A percentile compares a stretch with the other conserved stretches of the same genome.
Conservation (phyloP, 805 yeast species). For the Tetrapisispora taiwanensis region DNA sequence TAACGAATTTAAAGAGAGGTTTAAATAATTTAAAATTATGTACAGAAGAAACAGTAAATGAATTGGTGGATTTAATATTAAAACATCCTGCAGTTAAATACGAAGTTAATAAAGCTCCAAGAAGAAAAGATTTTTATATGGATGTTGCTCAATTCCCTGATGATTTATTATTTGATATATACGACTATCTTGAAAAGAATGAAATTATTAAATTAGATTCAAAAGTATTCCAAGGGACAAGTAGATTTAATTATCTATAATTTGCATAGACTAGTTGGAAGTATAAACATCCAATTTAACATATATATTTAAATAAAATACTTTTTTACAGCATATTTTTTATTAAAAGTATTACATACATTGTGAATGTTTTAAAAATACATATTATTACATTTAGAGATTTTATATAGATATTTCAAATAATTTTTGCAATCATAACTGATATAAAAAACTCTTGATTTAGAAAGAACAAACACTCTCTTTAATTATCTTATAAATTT, state of each 20-base stretch:
- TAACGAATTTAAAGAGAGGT: not conserved
- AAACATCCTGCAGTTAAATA: constrained; percentile 18
- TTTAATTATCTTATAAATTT: not conserved
- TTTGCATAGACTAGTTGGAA: not conserved
- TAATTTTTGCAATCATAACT: no score
- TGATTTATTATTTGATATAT: constrained; percentile 8
- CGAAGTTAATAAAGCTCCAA: constrained; percentile 14
- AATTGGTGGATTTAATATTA: constrained; percentile 17
- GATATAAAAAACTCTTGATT: no score
- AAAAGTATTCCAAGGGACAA: not conserved
- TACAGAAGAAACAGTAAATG: constrained; percentile 17
- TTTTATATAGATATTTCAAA: no score
- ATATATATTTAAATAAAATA: not conserved
- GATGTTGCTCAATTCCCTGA: constrained; percentile 20
- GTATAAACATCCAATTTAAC: no score
- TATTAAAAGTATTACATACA: not conserved
- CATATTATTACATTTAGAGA: not conserved
- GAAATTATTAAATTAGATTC: not conserved
- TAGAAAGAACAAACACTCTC: not conserved
- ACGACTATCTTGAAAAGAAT: not conserved
- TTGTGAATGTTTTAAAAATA: not conserved
- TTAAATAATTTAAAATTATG: constrained; percentile 1
- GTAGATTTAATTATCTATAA: not conserved
- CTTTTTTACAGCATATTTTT: not conserved
- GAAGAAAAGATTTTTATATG: constrained; percentile 16